Evolutionary conservation across 148 eudicot genomes (phyloP), one percentile per base, ranked within the genome.

Genomic region (Rhododendron griersonianum): DNA sequence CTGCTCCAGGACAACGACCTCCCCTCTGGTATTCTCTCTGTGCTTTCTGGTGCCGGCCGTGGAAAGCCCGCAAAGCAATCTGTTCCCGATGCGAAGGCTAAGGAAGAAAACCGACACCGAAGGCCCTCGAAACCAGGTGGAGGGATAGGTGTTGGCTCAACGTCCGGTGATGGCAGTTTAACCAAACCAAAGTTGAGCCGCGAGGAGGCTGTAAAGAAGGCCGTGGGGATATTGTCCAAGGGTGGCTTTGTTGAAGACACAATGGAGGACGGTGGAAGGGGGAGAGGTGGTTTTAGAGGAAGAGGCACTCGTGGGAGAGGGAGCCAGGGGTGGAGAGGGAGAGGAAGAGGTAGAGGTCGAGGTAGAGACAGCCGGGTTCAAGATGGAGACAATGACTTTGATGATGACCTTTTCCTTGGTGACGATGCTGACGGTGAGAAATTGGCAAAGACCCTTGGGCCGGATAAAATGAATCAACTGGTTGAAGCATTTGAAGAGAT

Each of bases 401-500:
- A 14, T 11, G 48, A 53, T 1, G 90, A 45, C 10, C 78, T 86
- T 84, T 83, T 41, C 39, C 51, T 89, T 30, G 93, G 93, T 15
- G 90, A 94, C 82, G 85, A 89, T 39, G 94, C 90, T 3, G 95
- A 89, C 74, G 93, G 89, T 37, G 94, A 94, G 90, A 92, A 85
- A 81, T 83, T 97, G 35, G 93, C 95, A 23, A 18, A 93, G 86
- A 84, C 15, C 83, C 88, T 95, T 81, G 99, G 99, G 39, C 89
- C 95, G 3, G 91, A 91, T 67, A 39, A 7, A 16, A 92, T 91
- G 95, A 87, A 90, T 84, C 77, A 86, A 44, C 87, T 97, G 89
- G 90, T 88, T 0, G 93, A 94, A 84, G 95, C 90, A 1, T 94
- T 93, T 75, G 96, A 95, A 53, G 98, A 95, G 44, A 77, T 90